Conservation (phyloP, 768 basidiomycete genomes). For the Xerocomus potaroensis region DNA sequence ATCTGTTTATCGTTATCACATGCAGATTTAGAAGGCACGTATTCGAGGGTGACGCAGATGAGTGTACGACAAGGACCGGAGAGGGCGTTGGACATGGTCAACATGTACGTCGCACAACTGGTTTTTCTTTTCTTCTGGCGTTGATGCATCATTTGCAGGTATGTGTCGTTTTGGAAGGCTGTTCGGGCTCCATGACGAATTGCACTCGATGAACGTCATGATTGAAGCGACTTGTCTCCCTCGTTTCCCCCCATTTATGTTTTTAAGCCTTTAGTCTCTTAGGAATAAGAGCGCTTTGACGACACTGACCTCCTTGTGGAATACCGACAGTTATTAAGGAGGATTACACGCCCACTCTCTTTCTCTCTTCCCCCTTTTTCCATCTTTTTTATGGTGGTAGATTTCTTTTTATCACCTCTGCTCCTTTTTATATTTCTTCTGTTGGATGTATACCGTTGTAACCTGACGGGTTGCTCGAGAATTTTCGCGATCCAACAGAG, state of each 20-base stretch:
- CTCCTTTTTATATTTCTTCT: not conserved
- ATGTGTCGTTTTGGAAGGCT: constrained; percentile 31
- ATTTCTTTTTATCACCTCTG: not conserved
- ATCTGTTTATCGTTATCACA: not conserved
- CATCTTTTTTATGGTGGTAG: too few relatives aligned
- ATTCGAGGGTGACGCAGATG: constrained; percentile 49
- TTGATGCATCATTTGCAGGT: too few relatives aligned
- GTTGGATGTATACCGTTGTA: not conserved
- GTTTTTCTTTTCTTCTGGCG: not conserved
- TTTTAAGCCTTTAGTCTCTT: too few relatives aligned
- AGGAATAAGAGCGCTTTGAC: too few relatives aligned
- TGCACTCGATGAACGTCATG: not conserved
- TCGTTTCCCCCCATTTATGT: not conserved
- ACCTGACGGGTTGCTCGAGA: not conserved
- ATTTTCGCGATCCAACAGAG: not conserved
- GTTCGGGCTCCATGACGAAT: constrained; percentile 17
- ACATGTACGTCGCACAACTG: constrained; percentile 47
- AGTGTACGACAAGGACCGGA: constrained; percentile 47
- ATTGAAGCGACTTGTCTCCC: not conserved
- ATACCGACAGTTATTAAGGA: too few relatives aligned
- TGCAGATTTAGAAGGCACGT: constrained; percentile 47
- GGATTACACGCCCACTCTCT: not conserved
- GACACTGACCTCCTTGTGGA: not conserved
- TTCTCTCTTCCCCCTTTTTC: not conserved
- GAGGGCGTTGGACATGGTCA: constrained; percentile 59